phyloP scores from a whole-genome alignment of 768 basidiomycete genomes.

The Russula sp. region DNA sequence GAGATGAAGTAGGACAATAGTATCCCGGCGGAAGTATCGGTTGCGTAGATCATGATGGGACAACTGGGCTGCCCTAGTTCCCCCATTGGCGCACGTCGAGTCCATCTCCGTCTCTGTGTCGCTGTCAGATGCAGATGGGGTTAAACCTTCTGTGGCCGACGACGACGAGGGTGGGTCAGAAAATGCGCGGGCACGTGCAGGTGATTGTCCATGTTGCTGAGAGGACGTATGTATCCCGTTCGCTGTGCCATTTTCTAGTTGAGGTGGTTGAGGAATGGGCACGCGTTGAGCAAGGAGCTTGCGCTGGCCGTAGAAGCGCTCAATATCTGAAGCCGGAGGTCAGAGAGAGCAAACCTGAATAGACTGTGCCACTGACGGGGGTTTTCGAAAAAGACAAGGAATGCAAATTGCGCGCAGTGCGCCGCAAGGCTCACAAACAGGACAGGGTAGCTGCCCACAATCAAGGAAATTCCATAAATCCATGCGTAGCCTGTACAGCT shows the following conservation, averaged over 20 bases:
- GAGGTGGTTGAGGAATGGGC: constrained; percentile 38
- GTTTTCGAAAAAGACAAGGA: constrained; percentile 93
- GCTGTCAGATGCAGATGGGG: constrained; percentile 65
- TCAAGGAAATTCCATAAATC: constrained; percentile 91
- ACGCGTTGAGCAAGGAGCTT: constrained; percentile 84
- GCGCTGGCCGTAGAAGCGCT: constrained; percentile 86
- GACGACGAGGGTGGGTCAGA: constrained; percentile 39
- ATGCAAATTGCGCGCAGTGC: constrained; percentile 94
- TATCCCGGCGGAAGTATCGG: constrained; percentile 86
- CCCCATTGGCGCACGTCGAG: background rate
- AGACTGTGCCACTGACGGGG: constrained; percentile 58
- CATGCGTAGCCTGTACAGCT: constrained; percentile 76
- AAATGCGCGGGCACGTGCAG: constrained; percentile 15
- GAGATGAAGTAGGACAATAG: constrained; percentile 69
- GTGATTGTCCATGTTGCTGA: background rate
- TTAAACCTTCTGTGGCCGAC: constrained; percentile 62
- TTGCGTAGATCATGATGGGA: constrained; percentile 88
- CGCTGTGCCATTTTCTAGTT: constrained; percentile 16
- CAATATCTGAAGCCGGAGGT: constrained; percentile 62
- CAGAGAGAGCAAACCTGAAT: background rate
- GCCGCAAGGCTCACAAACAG: constrained; percentile 91
- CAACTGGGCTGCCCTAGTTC: constrained; percentile 5
- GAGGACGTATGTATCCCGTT: constrained; percentile 22
- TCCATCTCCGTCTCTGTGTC: constrained; percentile 41
- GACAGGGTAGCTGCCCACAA: constrained; percentile 82